Evolutionary conservation across 148 eudicot genomes (phyloP).

Genomic region (Rhododendron williamsianum): DNA sequence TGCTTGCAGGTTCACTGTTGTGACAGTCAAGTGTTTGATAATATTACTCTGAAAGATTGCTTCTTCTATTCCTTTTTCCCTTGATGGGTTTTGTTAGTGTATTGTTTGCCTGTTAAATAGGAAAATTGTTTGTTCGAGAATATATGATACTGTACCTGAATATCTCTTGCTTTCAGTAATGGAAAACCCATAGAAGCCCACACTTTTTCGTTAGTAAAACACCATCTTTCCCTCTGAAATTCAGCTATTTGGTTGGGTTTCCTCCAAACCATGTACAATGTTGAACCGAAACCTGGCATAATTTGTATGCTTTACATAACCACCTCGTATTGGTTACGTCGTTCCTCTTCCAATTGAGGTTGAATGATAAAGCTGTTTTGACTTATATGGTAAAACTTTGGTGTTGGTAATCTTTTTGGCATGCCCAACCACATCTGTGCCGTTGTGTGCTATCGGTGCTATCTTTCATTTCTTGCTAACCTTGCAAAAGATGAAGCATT

Average conservation of each 20-base stretch:
- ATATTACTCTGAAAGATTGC: slow-evolving; percentile 9
- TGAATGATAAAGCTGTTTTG: not conserved
- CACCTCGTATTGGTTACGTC: not conserved
- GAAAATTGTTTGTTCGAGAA: not conserved
- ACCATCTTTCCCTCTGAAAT: not conserved
- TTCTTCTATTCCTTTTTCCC: not conserved
- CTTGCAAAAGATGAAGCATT: not conserved
- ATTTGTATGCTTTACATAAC: not conserved
- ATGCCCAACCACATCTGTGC: not conserved
- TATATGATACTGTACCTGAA: not conserved
- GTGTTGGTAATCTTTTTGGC: not conserved
- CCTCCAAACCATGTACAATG: not conserved
- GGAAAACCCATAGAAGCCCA: not conserved
- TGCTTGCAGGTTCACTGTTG: not conserved
- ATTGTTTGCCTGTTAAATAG: not conserved
- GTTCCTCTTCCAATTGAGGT: not conserved
- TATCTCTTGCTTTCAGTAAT: not conserved
- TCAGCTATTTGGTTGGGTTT: not conserved
- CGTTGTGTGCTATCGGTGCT: not conserved
- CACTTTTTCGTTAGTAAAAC: not conserved
- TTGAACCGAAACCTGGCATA: not conserved
- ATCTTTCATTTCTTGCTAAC: not conserved
- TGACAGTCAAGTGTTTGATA: slow-evolving; percentile 30
- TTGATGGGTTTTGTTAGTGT: not conserved
- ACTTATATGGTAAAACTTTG: not conserved